Base-by-base conservation (phyloP, 441 rosid genomes). In the Pelargonium citronellum region DNA sequence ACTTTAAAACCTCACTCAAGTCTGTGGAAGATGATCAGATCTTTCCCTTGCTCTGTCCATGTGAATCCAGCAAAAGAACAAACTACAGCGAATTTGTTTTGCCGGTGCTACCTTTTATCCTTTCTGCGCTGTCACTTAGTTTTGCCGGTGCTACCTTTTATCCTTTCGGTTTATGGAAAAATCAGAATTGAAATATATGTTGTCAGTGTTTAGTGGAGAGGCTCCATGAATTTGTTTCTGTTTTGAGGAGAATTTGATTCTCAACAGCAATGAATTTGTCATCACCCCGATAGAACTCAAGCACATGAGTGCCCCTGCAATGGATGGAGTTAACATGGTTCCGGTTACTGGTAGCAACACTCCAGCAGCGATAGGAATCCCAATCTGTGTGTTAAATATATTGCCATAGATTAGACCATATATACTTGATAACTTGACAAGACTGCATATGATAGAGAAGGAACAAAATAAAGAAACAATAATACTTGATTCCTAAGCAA, bases 231-330 rank as follows among this genome's bases (percentile, higher is more conserved):
- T 65, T 39, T 67, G 79, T 53, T 67, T 77, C 58, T 82, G 86
- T 77, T 82, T 82, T 0, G 87, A 79, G 79, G 85, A 82, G 77
- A 89, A 88, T 79, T 77, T 89, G 49, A 87, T 74, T 73, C 94
- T 85, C 75, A 91, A 74, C 67, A 90, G 87, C 82, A 95, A 77
- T 4, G 97, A 91, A 73, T 95, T 91, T 63, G 96, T 76, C 97
- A 90, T 89, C 77, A 91, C 99, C 8, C 97, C 96, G 0, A 95
- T 76, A 17, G 99, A 95, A 81, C 97, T 95, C 70, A 95, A 81
- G 69, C 99, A 97, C 97, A 95, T 95, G 8, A 91, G 96, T 51
- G 90, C 99, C 70, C 99, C 96, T 0, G 99, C 96, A 51, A 95
- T 95, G 49, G 96, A 91, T 67, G 99, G 99, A 64, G 96, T 95